Evolutionary conservation across 2,329 filamentous ascomycete genomes (phyloP).

Genomic region (Lasiodiplodia sp.): DNA sequence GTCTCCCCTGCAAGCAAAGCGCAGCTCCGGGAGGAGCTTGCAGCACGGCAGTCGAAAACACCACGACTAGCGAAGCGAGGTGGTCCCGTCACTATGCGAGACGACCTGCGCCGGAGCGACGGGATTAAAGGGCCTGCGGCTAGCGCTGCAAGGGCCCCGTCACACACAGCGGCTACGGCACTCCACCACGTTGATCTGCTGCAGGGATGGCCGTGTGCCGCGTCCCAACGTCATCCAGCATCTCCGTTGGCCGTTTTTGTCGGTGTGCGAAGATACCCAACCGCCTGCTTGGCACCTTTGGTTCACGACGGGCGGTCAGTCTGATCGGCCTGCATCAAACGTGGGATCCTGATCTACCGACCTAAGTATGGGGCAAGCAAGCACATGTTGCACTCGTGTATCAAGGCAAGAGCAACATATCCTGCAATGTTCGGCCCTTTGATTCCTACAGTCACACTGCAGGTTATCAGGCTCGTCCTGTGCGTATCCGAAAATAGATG

Average conservation of each 20-base stretch:
- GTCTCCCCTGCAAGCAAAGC: neutral
- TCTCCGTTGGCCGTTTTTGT: neutral
- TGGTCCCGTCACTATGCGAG: neutral
- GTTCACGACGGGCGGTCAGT: neutral
- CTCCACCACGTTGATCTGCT: constrained; percentile 25
- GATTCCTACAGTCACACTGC: too few relatives aligned
- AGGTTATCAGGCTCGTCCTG: too few relatives aligned
- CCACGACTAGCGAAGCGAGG: constrained; percentile 5
- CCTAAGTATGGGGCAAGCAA: too few relatives aligned
- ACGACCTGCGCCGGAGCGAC: neutral
- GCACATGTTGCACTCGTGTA: too few relatives aligned
- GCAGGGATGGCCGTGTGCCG: constrained; percentile 2
- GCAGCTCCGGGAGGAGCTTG: neutral
- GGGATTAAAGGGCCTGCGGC: constrained; percentile 3
- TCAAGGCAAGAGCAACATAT: too few relatives aligned
- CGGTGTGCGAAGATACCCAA: neutral
- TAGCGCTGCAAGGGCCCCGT: constrained; percentile 9
- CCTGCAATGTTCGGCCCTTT: too few relatives aligned
- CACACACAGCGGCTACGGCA: constrained; percentile 7
- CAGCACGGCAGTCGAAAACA: neutral
- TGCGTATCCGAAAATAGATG: too few relatives aligned
- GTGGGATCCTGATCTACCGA: too few relatives aligned
- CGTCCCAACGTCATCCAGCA: constrained; percentile 11
- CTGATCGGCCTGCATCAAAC: too few relatives aligned
- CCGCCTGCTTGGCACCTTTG: neutral